Base-by-base conservation (phyloP, 2,329 filamentous ascomycete genomes). In the Arthrobotrys iridis region DNA sequence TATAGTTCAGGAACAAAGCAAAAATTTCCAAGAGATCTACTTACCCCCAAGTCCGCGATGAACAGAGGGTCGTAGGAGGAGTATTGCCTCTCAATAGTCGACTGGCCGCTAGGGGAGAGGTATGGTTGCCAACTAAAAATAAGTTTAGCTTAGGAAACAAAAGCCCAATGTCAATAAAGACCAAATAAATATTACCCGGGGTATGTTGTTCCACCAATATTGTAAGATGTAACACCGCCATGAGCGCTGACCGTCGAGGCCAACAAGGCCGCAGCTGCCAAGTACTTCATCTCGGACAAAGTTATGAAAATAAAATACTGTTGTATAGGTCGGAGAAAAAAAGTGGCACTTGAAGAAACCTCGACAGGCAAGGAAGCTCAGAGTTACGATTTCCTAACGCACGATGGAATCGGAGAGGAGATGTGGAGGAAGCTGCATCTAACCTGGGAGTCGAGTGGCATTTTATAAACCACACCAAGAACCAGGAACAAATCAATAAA, bases 231-330 rank as follows among this genome's bases (percentile, higher is more conserved):
- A 30, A 74, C 70, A 57, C 70, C 70, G 46, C 70, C 70, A 24
- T 74, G 70, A 20, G 70, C 70, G 62, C 62, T 74, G 28, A 74
- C 70, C 15, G 70, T 67, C 45, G 70, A 67, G 45, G 70, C 70
- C 70, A 74, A 41, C 28, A 74, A 41, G 62, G 70, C 70, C 45
- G 43, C 70, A 45, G 35, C 62, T 62, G 35, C 70, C 5, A 74
- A 15, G 11, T 74, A 74, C 62, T 67, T 74, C 70, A 74, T 74
- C 46, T 46, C 43, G 60, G 40, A 48, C 8, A 35, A 58, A 43
- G 3, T 33, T 15, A 13, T 64, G 13, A 15, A 35, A 60, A 33
- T 43, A 41, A 28, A 48, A 46, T 20, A 26, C 7, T 22, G 2
- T 4, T 10, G 28, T 11, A 28, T 37, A 7, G 30, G 33, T 48